Evolutionary conservation across 2,329 filamentous ascomycete species (phyloP), one percentile per base, ranked within the genome.

Genomic region (Plectosphaerella plurivora): DNA sequence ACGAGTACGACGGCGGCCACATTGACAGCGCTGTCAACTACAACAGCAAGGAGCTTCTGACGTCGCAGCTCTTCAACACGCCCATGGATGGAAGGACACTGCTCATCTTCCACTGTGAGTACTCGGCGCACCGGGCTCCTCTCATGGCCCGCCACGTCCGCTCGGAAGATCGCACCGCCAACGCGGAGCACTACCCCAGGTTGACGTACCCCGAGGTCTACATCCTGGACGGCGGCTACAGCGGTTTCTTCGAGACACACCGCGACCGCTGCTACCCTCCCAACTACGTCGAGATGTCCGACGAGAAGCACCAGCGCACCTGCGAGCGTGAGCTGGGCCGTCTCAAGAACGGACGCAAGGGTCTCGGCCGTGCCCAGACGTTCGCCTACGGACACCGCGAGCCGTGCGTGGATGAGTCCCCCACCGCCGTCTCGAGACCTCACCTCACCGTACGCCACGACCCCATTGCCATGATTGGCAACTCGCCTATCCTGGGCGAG

Each of bases 151-250:
- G 94, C 63, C 91, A 91, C 69, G 84, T 99, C 56, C 92, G 94
- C 59, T 87, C 91, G 55, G 86, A 90, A 66, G 94, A 99, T 70
- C 90, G 94, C 54, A 84, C 85, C 37, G 78, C 85, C 65, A 99
- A 99, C 69, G 84, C 85, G 51, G 90, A 94, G 68, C 81, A 82
- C 59, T 99, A 97, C 65, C 94, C 94, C 16, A 82, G 79, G 54
- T 83, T 99, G 55, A 91, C 87, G n/a, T 99, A 96, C 65, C 94
- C 94, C 2, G 94, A 99, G 68, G 86, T 97, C 59, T 99, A 99
- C 70, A 96, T 99, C 62, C 78, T 99, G 41, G 91, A 97, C 59
- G 94, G 94, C 55, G 94, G 94, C 44, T 99, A 99, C 75, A 96
- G 91, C 69, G 85, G 85, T 25, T 99, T 99, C 77, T 99, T 93